Evolutionary conservation across 352 stramenopile genomes (phyloP).

Genomic region (Pelagophyceae sp.): DNA sequence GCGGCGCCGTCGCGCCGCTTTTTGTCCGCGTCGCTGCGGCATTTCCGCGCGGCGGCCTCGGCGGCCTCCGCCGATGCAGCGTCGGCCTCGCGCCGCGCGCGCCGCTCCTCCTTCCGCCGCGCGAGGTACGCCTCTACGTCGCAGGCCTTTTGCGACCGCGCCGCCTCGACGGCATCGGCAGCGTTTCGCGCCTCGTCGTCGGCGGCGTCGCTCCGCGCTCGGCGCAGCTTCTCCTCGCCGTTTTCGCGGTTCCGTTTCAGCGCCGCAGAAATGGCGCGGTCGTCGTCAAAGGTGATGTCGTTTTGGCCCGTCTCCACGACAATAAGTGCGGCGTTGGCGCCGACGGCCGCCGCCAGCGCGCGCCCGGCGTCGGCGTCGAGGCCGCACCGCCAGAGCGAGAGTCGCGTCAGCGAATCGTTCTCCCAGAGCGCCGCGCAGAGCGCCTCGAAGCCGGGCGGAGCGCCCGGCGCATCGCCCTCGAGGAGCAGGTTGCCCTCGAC

Average conservation of each 20-base stretch:
- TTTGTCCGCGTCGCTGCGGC: neutral
- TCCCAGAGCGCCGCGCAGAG: neutral
- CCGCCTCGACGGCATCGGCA: neutral
- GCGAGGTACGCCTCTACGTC: neutral
- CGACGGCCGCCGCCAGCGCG: neutral
- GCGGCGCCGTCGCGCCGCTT: neutral
- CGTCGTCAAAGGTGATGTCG: neutral
- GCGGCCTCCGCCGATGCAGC: neutral
- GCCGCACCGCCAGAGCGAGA: neutral
- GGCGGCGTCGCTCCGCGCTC: neutral
- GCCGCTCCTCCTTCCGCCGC: neutral
- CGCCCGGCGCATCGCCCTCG: too few relatives aligned
- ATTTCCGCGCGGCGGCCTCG: neutral
- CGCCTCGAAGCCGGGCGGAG: neutral
- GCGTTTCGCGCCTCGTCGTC: neutral
- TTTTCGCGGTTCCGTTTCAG: neutral
- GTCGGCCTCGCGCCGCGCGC: neutral
- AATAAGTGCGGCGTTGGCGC: neutral
- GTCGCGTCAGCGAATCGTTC: neutral
- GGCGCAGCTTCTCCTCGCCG: neutral
- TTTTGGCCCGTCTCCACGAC: neutral
- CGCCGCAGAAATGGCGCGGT: neutral
- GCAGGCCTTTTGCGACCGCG: neutral
- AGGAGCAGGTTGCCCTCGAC: constrained; percentile 6
- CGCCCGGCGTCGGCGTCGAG: neutral